Percentiles rank a stretch among this genome's conserved stretches.
Evolutionary conservation across 2,329 filamentous ascomycete species (phyloP).

Genomic region (Phialophora chinensis): DNA sequence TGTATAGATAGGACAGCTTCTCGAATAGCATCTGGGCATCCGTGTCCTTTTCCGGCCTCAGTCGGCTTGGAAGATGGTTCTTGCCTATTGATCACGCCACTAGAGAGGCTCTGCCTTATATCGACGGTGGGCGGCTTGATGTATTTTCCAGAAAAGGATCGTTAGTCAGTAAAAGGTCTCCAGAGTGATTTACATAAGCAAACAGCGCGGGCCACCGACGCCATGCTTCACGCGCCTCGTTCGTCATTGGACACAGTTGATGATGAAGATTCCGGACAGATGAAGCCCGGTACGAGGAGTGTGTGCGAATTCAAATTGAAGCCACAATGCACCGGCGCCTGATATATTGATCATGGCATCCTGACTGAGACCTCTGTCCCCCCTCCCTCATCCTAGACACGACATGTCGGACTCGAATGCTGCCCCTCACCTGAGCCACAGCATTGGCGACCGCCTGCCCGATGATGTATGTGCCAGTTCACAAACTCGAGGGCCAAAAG

Average conservation of each 20-base stretch:
- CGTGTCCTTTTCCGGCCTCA: background rate
- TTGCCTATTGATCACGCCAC: background rate
- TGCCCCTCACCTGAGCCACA: constrained; percentile 35
- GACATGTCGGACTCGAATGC: constrained; percentile 20
- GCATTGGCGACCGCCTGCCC: constrained; percentile 35
- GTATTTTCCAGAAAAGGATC: background rate
- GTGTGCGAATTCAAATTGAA: background rate
- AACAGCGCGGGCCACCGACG: background rate
- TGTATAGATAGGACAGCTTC: background rate
- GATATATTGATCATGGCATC: background rate
- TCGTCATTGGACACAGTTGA: background rate
- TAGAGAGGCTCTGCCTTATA: background rate
- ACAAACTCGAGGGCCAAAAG: background rate
- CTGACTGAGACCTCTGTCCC: background rate
- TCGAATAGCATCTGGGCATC: background rate
- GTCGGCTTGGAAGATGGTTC: background rate
- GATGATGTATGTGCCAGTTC: constrained; percentile 28
- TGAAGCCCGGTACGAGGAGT: background rate
- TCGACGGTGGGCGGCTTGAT: background rate
- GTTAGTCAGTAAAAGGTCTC: background rate
- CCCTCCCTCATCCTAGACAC: background rate
- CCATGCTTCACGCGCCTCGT: background rate
- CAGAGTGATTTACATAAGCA: background rate
- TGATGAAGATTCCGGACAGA: background rate
- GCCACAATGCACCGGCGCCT: background rate